A percentile compares a stretch with the other conserved stretches of the same genome.
phyloP scores from a whole-genome alignment of 129 eudicot species.

The Flaveria brownii region DNA sequence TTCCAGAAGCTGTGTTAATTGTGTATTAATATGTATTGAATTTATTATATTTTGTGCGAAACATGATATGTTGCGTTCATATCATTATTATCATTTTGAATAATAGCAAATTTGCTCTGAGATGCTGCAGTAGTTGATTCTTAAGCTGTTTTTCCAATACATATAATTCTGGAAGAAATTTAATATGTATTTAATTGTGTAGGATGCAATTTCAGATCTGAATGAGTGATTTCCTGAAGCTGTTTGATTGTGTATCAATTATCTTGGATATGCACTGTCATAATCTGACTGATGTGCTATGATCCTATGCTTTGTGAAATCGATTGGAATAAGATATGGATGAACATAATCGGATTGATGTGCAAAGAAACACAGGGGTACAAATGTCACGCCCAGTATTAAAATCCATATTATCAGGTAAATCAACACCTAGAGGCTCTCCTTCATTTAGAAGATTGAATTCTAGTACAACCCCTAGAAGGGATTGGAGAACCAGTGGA shows the following conservation, averaged over 20 bases:
- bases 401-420: conserved; percentile 78
- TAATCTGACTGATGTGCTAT: conserved; percentile 18
- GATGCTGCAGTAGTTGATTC: neutral
- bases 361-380: conserved; percentile 47
- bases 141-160: neutral
- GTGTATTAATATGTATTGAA: conserved; percentile 29
- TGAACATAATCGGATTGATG: conserved; percentile 45
- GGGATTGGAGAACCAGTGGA: conserved; percentile 50
- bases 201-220: conserved; percentile 2
- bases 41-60: no score
- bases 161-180: neutral
- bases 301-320: conserved; percentile 19
- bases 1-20: no score
- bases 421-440: conserved; percentile 55
- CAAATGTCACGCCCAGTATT: conserved; percentile 40
- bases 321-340: conserved; percentile 47
- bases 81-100: neutral
- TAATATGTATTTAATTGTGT: conserved; percentile 9
- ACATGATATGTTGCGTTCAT: no score
- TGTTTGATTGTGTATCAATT: neutral
- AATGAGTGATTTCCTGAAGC: neutral
- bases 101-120: neutral
- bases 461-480: conserved; percentile 70
- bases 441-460: conserved; percentile 72
- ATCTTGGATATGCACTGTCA: conserved; percentile 2